A percentile compares a stretch with the other conserved stretches of the same genome.
These are phyloP conservation scores for Phytophthora hybrid DNA, from an alignment of 352 stramenopile species.

Conservation along the genomic window DNA sequence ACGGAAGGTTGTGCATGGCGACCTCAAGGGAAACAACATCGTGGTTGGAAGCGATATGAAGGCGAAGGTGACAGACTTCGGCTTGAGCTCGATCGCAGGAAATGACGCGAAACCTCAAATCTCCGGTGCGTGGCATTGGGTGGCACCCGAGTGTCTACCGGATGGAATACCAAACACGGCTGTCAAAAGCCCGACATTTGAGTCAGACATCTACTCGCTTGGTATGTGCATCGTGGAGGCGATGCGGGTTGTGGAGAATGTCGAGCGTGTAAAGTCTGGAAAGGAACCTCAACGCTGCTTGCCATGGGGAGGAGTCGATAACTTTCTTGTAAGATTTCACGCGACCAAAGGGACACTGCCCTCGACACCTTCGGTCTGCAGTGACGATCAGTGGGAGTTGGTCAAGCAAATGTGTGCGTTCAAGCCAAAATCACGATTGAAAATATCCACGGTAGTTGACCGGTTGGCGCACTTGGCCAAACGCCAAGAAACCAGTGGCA, in stretches of 20 bases:
- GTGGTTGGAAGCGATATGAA: constrained; percentile 31
- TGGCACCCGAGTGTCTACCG: constrained; percentile 7
- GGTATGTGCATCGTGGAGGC: constrained; percentile 15
- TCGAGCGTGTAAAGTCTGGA: neutral
- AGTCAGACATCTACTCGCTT: constrained; percentile 17
- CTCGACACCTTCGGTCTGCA: neutral
- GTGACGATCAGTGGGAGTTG: neutral
- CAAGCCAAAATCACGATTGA: neutral
- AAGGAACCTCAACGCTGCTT: neutral
- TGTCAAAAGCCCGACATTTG: constrained; percentile 4
- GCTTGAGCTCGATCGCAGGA: constrained; percentile 21
- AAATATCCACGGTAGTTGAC: neutral
- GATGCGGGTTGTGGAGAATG: neutral
- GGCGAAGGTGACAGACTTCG: constrained; percentile 36
- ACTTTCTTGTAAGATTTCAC: neutral
- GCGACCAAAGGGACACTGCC: neutral
- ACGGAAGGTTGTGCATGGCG: constrained; percentile 4
- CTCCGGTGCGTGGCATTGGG: constrained; percentile 16
- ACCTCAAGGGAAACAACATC: constrained; percentile 27
- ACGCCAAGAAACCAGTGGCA: neutral
- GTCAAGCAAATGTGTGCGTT: neutral
- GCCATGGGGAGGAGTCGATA: neutral
- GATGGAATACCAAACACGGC: neutral
- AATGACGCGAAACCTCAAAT: neutral
- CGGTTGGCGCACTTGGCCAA: neutral